phyloP scores from a whole-genome alignment of 2,329 filamentous ascomycete species.

The Parastagonospora nodorum region DNA sequence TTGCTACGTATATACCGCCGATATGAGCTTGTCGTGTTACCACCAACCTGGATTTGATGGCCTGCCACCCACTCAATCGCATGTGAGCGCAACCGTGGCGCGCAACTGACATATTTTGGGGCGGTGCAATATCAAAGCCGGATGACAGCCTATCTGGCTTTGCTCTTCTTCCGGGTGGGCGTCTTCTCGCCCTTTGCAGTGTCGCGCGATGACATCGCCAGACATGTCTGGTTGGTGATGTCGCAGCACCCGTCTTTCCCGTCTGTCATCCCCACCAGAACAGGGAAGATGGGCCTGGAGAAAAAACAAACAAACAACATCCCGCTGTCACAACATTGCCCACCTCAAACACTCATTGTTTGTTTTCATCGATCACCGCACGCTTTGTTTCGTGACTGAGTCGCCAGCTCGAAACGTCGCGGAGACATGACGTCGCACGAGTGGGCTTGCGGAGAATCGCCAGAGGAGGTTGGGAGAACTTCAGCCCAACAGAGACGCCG shows the following conservation, averaged over 20 bases:
- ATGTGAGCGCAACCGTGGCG: conserved; percentile 30
- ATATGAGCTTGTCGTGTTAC: conserved; percentile 19
- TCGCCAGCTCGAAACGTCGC: conserved; percentile 10
- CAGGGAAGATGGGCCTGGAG: conserved; percentile 8
- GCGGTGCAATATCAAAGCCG: conserved; percentile 20
- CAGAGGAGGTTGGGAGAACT: conserved; percentile 22
- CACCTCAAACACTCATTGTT: conserved; percentile 19
- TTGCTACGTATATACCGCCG: conserved; percentile 1
- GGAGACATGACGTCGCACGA: conserved; percentile 15
- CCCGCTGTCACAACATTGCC: conserved; percentile 19
- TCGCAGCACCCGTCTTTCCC: conserved; percentile 14
- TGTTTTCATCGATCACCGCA: conserved; percentile 10
- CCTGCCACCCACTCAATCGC: conserved; percentile 23
- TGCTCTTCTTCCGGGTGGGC: conserved; percentile 20
- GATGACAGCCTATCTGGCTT: conserved; percentile 21
- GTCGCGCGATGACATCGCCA: conserved; percentile 26
- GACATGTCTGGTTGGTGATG: conserved; percentile 16
- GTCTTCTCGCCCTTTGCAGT: conserved; percentile 26
- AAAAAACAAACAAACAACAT: conserved; percentile 32
- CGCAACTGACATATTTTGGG: conserved; percentile 29
- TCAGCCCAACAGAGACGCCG: conserved; percentile 23
- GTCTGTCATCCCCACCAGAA: conserved; percentile 13
- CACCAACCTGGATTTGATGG: conserved; percentile 16
- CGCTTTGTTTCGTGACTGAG: conserved; percentile 11
- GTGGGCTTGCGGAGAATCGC: background rate